phyloP scores from a whole-genome alignment of 257 asterid species.

The Fraxinus cuspidata region DNA sequence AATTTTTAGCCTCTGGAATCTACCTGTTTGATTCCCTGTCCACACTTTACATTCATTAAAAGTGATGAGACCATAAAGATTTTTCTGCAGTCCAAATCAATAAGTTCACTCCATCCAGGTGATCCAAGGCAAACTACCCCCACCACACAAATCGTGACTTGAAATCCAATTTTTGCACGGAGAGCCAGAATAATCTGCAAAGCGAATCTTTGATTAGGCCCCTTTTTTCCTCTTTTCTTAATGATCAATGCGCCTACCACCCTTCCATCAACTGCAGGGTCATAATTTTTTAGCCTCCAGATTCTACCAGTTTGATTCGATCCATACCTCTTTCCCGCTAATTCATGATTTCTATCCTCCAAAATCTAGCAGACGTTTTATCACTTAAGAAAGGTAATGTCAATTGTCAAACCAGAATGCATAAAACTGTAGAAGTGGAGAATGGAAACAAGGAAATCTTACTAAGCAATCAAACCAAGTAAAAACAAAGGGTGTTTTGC shows the following conservation, averaged over 20 bases:
- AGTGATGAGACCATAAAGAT: not conserved
- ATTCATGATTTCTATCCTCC: not conserved
- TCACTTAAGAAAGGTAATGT: not conserved
- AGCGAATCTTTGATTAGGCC: not conserved
- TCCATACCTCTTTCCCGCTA: not conserved
- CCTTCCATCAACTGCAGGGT: not conserved
- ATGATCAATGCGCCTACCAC: not conserved
- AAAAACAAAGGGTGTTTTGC: not conserved
- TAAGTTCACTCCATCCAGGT: not conserved
- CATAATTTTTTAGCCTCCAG: not conserved
- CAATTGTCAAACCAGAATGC: not conserved
- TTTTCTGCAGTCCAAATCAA: not conserved
- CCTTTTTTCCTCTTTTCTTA: not conserved
- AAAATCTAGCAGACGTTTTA: not conserved
- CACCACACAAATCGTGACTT: not conserved
- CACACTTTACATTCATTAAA: not conserved
- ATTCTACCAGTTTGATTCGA: not conserved
- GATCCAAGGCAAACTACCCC: not conserved
- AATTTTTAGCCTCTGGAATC: not conserved
- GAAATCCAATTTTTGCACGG: not conserved
- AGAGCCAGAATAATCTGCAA: not conserved
- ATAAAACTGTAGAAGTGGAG: not conserved
- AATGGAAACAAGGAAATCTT: not conserved
- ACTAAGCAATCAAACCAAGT: not conserved
- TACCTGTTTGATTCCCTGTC: not conserved